Conservation (phyloP, 306 rosid species). For the Castanea mollissima region DNA sequence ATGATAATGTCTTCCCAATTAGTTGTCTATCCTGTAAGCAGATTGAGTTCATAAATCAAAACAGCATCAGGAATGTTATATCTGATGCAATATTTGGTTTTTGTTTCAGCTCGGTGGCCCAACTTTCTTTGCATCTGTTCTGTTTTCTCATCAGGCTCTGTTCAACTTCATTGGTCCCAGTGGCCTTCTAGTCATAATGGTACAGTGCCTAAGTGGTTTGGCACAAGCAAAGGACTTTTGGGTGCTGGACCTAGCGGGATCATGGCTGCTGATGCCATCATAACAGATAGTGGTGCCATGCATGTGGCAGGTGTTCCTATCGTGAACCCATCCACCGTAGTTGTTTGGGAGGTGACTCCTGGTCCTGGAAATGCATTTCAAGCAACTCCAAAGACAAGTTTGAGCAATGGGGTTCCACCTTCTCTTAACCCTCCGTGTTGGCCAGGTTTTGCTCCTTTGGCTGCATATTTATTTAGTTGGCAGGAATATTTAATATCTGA, state of each 20-base stretch:
- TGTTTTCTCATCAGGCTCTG: constrained; percentile 96
- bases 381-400: constrained; percentile 67
- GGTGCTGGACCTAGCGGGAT: constrained; percentile 99
- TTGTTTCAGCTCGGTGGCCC: constrained; percentile 94
- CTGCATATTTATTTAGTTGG: constrained; percentile 94
- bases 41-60: background rate
- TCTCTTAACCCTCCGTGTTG: constrained; percentile 68
- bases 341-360: constrained; percentile 99
- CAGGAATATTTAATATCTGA: constrained; percentile 84
- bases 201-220: constrained; percentile 75
- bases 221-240: constrained; percentile 93
- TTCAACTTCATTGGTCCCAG: constrained; percentile 98
- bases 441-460: constrained; percentile 90
- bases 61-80: background rate
- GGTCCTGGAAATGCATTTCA: constrained; percentile 97
- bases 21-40: background rate
- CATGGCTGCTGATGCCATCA: constrained; percentile 98
- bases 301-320: constrained; percentile 99
- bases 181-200: constrained; percentile 85
- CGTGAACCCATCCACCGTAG: constrained; percentile 96
- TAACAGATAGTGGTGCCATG: constrained; percentile 96
- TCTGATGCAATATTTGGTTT: constrained; percentile 37
- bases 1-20: background rate
- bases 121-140: constrained; percentile 91
- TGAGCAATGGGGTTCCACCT: constrained; percentile 70